These are phyloP conservation scores for Tricholoma matsutake DNA, from an alignment of 768 basidiomycete genomes.

Conservation along the genomic window DNA sequence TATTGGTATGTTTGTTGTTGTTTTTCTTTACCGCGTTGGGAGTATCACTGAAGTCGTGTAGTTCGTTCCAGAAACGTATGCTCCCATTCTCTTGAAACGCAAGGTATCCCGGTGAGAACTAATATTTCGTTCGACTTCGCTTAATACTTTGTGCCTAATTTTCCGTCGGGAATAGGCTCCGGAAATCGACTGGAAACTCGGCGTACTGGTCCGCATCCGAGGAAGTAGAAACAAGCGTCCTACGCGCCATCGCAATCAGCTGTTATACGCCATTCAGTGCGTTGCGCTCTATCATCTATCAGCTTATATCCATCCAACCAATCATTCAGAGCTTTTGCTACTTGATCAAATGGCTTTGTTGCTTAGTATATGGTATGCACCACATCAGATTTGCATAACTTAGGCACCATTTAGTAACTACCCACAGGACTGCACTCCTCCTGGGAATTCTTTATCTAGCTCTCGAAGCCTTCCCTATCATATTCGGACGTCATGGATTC, in stretches of 20 bases:
- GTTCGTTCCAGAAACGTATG: slow-evolving; percentile 73
- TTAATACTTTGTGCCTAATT: neutral
- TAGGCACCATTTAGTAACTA: slow-evolving; percentile 6
- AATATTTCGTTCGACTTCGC: too few relatives aligned
- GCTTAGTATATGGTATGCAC: slow-evolving; percentile 64
- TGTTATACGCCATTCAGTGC: slow-evolving; percentile 71
- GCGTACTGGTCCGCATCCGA: slow-evolving; percentile 63
- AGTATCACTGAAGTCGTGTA: slow-evolving; percentile 25
- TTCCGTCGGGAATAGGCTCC: slow-evolving; percentile 29
- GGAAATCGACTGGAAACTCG: slow-evolving; percentile 51
- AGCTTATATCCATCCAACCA: neutral
- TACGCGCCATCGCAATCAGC: slow-evolving; percentile 49
- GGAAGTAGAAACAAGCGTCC: slow-evolving; percentile 38
- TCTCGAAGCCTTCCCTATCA: slow-evolving; percentile 59
- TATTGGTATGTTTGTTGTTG: too few relatives aligned
- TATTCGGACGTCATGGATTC: slow-evolving; percentile 46
- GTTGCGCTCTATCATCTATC: slow-evolving; percentile 20
- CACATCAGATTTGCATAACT: neutral
- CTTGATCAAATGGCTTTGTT: slow-evolving; percentile 74
- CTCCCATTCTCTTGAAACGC: slow-evolving; percentile 52
- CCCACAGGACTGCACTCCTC: slow-evolving; percentile 51
- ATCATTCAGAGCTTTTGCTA: slow-evolving; percentile 48
- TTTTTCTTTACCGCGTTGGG: slow-evolving; percentile 34
- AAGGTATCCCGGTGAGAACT: slow-evolving; percentile 54
- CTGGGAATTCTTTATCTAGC: slow-evolving; percentile 62